Evolutionary conservation across 73 alveolate genomes (phyloP).

Genomic region (Tetrahymena thermophila): DNA sequence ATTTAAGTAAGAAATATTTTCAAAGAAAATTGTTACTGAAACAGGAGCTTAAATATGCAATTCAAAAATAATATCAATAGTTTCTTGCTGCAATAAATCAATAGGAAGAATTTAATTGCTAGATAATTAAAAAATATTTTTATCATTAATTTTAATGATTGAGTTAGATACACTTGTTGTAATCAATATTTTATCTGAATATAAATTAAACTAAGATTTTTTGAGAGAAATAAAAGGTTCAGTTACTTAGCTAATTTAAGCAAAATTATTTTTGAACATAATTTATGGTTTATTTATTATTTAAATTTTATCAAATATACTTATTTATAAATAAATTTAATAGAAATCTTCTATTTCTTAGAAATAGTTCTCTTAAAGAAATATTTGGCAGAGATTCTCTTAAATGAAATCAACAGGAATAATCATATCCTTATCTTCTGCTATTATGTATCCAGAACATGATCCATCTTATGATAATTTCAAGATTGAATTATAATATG

Average conservation of each 20-base stretch:
- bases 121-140: too few species aligned
- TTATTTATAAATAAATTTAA: too few species aligned
- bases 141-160: too few species aligned
- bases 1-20: background rate
- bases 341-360: background rate
- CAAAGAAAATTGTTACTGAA: background rate
- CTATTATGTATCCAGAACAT: too few species aligned
- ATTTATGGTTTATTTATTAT: too few species aligned
- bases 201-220: background rate
- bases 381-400: too few species aligned
- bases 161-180: background rate
- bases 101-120: too few species aligned
- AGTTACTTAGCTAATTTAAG: background rate
- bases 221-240: background rate
- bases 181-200: background rate
- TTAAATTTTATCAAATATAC: too few species aligned
- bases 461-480: too few species aligned
- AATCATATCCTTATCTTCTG: background rate
- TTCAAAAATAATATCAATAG: background rate
- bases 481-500: too few species aligned
- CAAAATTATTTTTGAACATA: background rate
- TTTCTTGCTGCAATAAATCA: background rate
- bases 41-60: background rate
- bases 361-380: background rate
- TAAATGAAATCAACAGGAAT: background rate